Evolutionary conservation across 2,329 filamentous ascomycete genomes (phyloP), one percentile per base, ranked within the genome.

Genomic region (Chaetomium sp.): DNA sequence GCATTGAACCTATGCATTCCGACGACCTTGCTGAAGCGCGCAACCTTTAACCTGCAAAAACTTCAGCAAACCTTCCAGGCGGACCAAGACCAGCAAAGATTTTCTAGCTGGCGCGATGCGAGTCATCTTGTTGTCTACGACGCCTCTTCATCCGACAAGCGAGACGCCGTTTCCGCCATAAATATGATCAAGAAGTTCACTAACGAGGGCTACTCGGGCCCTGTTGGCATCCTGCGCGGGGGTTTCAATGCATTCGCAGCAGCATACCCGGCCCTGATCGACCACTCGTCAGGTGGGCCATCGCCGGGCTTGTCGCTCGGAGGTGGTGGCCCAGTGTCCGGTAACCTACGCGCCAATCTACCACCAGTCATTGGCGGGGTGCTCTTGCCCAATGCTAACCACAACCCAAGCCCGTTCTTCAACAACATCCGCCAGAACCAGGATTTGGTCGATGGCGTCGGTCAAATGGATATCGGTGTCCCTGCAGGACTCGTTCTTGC

Each of bases 401-500:
- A 87, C 65, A 85, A 87, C 0, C 83, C 87, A 0, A 96, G 96
- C 71, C 93, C 94, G 0, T 98, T 99, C 79, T 98, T 98, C 76
- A 88, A 88, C 67, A 98, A 97, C 69, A 98, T 99, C 71, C 88
- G 95, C 51, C 95, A 98, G 75, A 97, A 98, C 69, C 94, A 96
- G 86, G 95, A 98, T 73, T 82, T 99, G 21, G 90, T 96, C 35
- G 93, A 92, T 70, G 95, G 95, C 23, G 94, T 98, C 12, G 95
- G 95, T 0, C 93, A 96, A 71, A 87, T 88, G 72, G 83, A 87
- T n/a, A 74, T 87, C 6, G 72, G 75, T 1, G 73, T 84, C 9
- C 84, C 84, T 0, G 50, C 75, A 2, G 79, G 76, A n/a, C 69
- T 85, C 9, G 76, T 82, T 35, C 74, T 77, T 45, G 78, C 82